These are phyloP conservation scores for Chlorociboria aeruginascens DNA, from an alignment of 495 filamentous ascomycete species.

Conservation along the genomic window DNA sequence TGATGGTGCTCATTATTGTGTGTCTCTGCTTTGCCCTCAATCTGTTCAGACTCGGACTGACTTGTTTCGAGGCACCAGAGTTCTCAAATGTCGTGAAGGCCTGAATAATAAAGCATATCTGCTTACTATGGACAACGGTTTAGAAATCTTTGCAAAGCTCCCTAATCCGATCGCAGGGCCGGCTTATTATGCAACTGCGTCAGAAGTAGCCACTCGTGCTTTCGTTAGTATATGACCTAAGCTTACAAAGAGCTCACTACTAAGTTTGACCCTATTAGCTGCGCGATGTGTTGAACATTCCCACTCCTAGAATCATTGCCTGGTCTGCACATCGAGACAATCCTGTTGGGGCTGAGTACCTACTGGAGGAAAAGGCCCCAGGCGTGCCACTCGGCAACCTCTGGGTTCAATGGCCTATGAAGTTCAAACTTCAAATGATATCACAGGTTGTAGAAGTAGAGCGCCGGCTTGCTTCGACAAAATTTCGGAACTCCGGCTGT, in stretches of 20 bases:
- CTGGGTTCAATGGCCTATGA: constrained; percentile 7
- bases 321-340: constrained; percentile 12
- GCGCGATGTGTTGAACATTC: constrained; percentile 23
- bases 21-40: constrained; percentile 6
- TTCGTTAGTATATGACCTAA: constrained; percentile 20
- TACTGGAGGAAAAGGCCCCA: constrained; percentile 14
- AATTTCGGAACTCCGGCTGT: no score
- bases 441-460: constrained; percentile 9
- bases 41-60: background rate
- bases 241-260: background rate
- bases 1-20: constrained; percentile 24
- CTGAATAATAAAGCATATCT: constrained; percentile 26
- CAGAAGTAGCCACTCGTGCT: constrained; percentile 26
- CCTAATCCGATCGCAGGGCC: constrained; percentile 10
- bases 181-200: constrained; percentile 9
- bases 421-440: constrained; percentile 3
- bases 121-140: constrained; percentile 29
- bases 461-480: constrained; percentile 8
- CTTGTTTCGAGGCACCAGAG: constrained; percentile 17
- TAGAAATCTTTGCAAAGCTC: constrained; percentile 24
- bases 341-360: constrained; percentile 15
- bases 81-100: constrained; percentile 25
- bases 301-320: constrained; percentile 10
- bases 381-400: constrained; percentile 8
- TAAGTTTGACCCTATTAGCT: constrained; percentile 20